These are phyloP conservation scores for Colletotrichum neosansevieriae DNA, from an alignment of 2,329 filamentous ascomycete species.

Conservation along the genomic window DNA sequence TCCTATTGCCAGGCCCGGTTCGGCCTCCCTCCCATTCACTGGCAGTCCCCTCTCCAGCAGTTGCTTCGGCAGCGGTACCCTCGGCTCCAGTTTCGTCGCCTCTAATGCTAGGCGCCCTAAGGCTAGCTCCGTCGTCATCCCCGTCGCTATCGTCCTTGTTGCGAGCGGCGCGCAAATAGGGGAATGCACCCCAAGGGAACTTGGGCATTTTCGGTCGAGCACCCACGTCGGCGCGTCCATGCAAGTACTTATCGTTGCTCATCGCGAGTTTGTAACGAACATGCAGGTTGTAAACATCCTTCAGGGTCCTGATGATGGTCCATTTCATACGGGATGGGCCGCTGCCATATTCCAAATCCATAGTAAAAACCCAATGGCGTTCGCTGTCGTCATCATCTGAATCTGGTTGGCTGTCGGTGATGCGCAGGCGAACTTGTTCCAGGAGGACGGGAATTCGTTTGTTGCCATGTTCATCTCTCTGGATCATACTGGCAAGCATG, in stretches of 20 bases:
- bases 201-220: constrained; percentile 84
- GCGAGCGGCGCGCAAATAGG: constrained; percentile 85
- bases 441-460: constrained; percentile 94
- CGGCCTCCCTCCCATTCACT: constrained; percentile 49
- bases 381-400: constrained; percentile 70
- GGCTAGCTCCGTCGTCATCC: constrained; percentile 60
- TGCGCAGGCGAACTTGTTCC: constrained; percentile 90
- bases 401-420: constrained; percentile 81
- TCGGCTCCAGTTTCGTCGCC: constrained; percentile 60
- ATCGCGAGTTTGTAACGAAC: constrained; percentile 91
- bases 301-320: constrained; percentile 87
- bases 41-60: constrained; percentile 65
- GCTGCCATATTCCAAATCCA: constrained; percentile 96
- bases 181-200: constrained; percentile 90
- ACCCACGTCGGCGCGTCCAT: constrained; percentile 74
- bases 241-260: constrained; percentile 84
- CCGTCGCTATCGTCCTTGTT: constrained; percentile 86
- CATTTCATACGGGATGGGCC: constrained; percentile 97
- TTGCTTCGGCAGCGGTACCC: constrained; percentile 56
- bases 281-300: constrained; percentile 93
- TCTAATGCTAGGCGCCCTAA: constrained; percentile 49
- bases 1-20: constrained; percentile 47
- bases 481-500: constrained; percentile 97
- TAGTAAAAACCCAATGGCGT: constrained; percentile 87
- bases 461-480: constrained; percentile 95